Evolutionary conservation across 495 filamentous ascomycete species (phyloP), one percentile per base, ranked within the genome.

Genomic region (Aspergillus leporis): DNA sequence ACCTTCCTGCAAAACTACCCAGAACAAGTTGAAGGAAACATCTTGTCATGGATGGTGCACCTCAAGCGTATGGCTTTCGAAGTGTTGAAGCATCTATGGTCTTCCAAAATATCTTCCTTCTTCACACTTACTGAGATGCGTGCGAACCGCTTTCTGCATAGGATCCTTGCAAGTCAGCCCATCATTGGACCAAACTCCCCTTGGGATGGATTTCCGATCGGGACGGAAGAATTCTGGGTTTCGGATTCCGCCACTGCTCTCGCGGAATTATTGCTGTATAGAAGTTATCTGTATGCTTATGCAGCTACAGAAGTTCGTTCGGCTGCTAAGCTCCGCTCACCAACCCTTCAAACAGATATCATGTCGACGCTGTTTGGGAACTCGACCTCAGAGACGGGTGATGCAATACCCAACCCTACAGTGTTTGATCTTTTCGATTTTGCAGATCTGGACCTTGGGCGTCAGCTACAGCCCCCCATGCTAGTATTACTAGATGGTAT

Each of bases 371-470:
- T 98, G 34, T 81, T 90, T 21, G 95, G 95, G 23, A 85, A 81
- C 57, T 89, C 92, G 6, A 78, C 78, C 5, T 56, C 83, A 25
- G 83, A 88, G 0, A 82, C 82, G 32, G 83, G 85, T 9, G 82
- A 87, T 41, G 76, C 82, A n/a, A 64, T 86, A 28, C 66, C 73
- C 14, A 88, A 90, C 55, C 81, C 86, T 4, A 89, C 87, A 6
- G 81, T 98, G 14, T 95, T 97, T 70, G 95, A 97, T 61, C 83
- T 97, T 21, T 92, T 96, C 56, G 95, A 98, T 73, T 97, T 98
- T 56, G 79, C 92, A 31, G 87, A 92, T 55, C 70, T 90, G 8
- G 86, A 92, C 43, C 78, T 86, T 43, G 64, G 76, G 2, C 80
- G 79, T 60, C 61, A 77, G 38, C 66, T 81, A 34, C 55, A 72